Conservation (phyloP, 768 basidiomycete genomes). For the Chiua virens region DNA sequence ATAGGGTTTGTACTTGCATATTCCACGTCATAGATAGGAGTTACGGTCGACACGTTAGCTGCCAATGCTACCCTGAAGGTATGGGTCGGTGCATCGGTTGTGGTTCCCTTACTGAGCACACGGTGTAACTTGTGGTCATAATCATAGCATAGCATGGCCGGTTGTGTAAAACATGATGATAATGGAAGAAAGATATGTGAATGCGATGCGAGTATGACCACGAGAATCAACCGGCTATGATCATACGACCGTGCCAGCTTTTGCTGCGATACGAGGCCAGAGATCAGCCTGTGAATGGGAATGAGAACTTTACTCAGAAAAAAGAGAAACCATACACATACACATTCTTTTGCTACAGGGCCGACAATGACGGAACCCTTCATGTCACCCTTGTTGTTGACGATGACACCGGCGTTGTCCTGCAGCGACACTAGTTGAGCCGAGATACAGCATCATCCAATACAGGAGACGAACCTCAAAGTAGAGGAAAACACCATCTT, state of each 20-base stretch:
- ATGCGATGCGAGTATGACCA: slow-evolving; percentile 12
- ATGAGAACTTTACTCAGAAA: not conserved
- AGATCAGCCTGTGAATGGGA: slow-evolving; percentile 72
- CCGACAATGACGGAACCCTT: slow-evolving; percentile 71
- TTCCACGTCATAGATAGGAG: too few relatives aligned
- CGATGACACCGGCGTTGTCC: slow-evolving; percentile 97
- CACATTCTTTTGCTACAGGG: slow-evolving; percentile 91
- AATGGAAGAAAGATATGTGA: not conserved
- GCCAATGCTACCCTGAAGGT: too few relatives aligned
- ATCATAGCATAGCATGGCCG: slow-evolving; percentile 18
- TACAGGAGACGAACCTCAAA: slow-evolving; percentile 76
- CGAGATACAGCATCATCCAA: not conserved
- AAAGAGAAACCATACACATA: slow-evolving; percentile 40
- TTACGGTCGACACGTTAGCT: too few relatives aligned
- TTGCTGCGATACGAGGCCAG: slow-evolving; percentile 99
- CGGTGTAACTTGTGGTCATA: slow-evolving; percentile 18
- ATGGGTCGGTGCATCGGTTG: not conserved
- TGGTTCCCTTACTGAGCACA: not conserved
- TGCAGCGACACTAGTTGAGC: slow-evolving; percentile 21
- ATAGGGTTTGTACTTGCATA: too few relatives aligned
- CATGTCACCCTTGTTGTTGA: slow-evolving; percentile 99
- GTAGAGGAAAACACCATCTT: slow-evolving; percentile 98
- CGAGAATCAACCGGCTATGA: slow-evolving; percentile 6
- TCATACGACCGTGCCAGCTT: slow-evolving; percentile 98
- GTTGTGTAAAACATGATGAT: slow-evolving; percentile 19